Base-by-base conservation (phyloP, 106 monocot species). In the Dendrobium chrysotoxum region DNA sequence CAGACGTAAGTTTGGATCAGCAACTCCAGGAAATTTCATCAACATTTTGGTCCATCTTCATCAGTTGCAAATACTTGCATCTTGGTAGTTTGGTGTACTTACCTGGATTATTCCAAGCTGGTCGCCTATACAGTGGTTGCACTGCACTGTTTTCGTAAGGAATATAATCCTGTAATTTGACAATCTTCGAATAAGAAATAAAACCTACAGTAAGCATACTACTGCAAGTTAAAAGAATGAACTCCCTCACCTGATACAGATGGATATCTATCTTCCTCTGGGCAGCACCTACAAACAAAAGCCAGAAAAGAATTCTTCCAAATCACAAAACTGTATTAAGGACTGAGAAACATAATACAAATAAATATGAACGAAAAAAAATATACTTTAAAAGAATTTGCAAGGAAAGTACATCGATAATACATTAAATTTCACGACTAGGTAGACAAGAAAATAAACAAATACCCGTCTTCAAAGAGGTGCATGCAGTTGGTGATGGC, bases 251-350 rank as follows among this genome's bases (percentile, higher is more conserved):
- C 85, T 91, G 88, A 77, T 78, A 75, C 31, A 85, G 83, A 25
- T 76, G 47, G 83, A 85, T 81, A 76, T 93, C 88, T 58, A 93
- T 76, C 71, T 87, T 96, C 64, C 89, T 91, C 74, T 86, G 91
- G 26, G 83, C 83, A 83, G 78, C 92, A 91, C 85, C 39, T 30
- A 78, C 17, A 71, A 26, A 75, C 28, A 71, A 35, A 35, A 67
- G 13, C 21, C 41, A 42, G 40, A 23, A 7, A 10, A 73, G 9
- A 40, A 20, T 73, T 75, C 21, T 9, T 42, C n/a, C 17, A 7
- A 7, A 21, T 8, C 17, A 21, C 10, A 44, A 57, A 11, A 71
- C 26, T 41, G 18, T 21, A 75, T 21, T 50, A 50, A 20, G 42
- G 15, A 20, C 9, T 41, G 41, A 42, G 42, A 21, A 75, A 15